Evolutionary conservation across 768 basidiomycete species (phyloP).

Genomic region (Cyathus striatus): DNA sequence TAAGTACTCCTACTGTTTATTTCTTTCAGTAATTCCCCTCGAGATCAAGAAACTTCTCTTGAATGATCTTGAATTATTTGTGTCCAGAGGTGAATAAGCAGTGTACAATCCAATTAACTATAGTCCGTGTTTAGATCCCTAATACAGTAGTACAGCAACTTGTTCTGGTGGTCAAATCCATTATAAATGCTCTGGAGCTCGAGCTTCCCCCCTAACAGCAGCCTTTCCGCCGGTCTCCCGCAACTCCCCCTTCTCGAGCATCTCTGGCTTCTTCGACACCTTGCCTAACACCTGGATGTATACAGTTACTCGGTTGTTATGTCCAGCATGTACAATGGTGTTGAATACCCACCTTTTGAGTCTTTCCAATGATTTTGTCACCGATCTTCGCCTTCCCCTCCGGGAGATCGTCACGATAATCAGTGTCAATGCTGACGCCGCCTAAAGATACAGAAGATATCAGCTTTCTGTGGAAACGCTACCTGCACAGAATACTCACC

Average conservation of each 20-base stretch:
- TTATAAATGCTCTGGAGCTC: too few relatives aligned
- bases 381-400: slow-evolving; percentile 35
- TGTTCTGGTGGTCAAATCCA: too few relatives aligned
- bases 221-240: slow-evolving; percentile 49
- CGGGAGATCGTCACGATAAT: slow-evolving; percentile 19
- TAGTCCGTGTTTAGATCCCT: too few relatives aligned
- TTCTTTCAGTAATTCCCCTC: too few relatives aligned
- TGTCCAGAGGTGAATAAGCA: too few relatives aligned
- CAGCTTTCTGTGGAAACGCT: too few relatives aligned
- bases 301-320: background rate
- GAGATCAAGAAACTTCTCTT: too few relatives aligned
- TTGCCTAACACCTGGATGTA: slow-evolving; percentile 43
- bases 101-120: too few relatives aligned
- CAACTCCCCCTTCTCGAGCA: slow-evolving; percentile 54
- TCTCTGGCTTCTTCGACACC: slow-evolving; percentile 35
- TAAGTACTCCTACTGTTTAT: too few relatives aligned
- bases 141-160: too few relatives aligned
- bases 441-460: slow-evolving; percentile 19
- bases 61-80: too few relatives aligned
- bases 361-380: slow-evolving; percentile 57
- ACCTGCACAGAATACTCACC: slow-evolving; percentile 4
- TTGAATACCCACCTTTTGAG: slow-evolving; percentile 38
- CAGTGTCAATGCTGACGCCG: slow-evolving; percentile 25
- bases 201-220: slow-evolving; percentile 34
- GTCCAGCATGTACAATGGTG: background rate